Conservation (phyloP, 768 basidiomycete species). For the Cytidiella melzeri region DNA sequence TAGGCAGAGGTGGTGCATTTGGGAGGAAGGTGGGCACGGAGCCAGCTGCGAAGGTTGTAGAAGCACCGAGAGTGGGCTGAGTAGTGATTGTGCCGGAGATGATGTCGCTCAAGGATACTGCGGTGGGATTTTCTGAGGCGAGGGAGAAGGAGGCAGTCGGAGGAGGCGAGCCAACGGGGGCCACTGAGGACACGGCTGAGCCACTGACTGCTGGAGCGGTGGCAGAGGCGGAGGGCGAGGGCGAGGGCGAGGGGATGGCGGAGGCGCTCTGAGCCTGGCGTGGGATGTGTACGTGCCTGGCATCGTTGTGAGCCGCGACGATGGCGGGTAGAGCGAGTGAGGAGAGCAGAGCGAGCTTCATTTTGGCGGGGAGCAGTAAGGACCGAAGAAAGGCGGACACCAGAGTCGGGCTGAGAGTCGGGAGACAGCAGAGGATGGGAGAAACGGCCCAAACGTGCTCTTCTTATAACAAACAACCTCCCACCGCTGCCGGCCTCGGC, state of each 20-base stretch:
- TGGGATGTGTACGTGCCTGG: constrained; percentile 15
- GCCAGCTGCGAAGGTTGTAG: constrained; percentile 31
- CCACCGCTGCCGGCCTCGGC: no score
- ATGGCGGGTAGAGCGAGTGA: constrained; percentile 31
- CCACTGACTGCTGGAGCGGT: constrained; percentile 2
- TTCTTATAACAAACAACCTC: no score
- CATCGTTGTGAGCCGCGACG: constrained; percentile 32
- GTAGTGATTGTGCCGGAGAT: constrained; percentile 20
- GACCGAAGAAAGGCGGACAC: constrained; percentile 5
- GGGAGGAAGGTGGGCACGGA: constrained; percentile 37
- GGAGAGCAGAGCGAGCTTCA: constrained; percentile 28
- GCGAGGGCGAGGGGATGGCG: constrained; percentile 16
- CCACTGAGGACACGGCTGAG: not conserved
- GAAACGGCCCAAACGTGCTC: no score
- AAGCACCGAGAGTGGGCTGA: constrained; percentile 25
- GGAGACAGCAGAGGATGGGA: no score
- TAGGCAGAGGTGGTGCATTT: constrained; percentile 55
- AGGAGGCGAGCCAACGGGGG: constrained; percentile 7
- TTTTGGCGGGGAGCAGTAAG: constrained; percentile 14
- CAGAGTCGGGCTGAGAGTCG: no score
- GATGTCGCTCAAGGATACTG: constrained; percentile 27
- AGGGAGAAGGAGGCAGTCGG: constrained; percentile 24
- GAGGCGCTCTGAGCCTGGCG: constrained; percentile 21
- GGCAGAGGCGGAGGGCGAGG: constrained; percentile 18
- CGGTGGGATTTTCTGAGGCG: constrained; percentile 28